Evolutionary conservation across 495 filamentous ascomycete species (phyloP), one percentile per base, ranked within the genome.

Genomic region (Astrocystis sublimbata): DNA sequence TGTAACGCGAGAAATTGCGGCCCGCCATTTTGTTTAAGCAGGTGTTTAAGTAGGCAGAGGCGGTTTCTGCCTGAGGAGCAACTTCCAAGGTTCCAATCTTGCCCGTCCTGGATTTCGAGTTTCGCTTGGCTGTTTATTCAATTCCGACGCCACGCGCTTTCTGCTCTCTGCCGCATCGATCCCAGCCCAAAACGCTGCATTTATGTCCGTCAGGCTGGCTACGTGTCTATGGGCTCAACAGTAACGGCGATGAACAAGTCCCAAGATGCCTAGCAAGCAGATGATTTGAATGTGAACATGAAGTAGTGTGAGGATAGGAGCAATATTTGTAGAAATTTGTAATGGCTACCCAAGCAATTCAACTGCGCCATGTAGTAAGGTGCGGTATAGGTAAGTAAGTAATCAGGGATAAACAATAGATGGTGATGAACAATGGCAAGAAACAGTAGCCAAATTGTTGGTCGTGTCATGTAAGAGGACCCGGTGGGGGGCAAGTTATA

Each of bases 1-100:
- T 66, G 70, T 72, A 72, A 72, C 70, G 63, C 65, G 65, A 70
- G 46, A 68, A 66, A 66, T 70, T 68, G 68, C 68, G 70, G 69
- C 68, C 68, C 70, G 68, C 68, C 70, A 72, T 72, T 66, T 46
- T 66, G 24, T 49, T 66, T 43, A 43, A n/a, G n/a, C n/a, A n/a
- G n/a, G n/a, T n/a, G n/a, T n/a, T n/a, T n/a, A n/a, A n/a, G n/a
- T n/a, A n/a, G n/a, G n/a, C n/a, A n/a, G n/a, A n/a, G n/a, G n/a
- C n/a, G n/a, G 41, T 36, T 51, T 54, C 58, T 62, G 54, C 64
- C 58, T 55, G 42, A 24, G 43, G 50, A 60, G 38, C 62, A 38
- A 49, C 60, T 56, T 60, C 60, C 49, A 40, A 23, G 33, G 12
- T 59, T 15, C n/a, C 23, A 61, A 61, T 60, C n/a, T n/a, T n/a